Evolutionary conservation across 805 yeast species (phyloP), one percentile per base, ranked within the genome.

Genomic region (Isabelozyma rhagii): DNA sequence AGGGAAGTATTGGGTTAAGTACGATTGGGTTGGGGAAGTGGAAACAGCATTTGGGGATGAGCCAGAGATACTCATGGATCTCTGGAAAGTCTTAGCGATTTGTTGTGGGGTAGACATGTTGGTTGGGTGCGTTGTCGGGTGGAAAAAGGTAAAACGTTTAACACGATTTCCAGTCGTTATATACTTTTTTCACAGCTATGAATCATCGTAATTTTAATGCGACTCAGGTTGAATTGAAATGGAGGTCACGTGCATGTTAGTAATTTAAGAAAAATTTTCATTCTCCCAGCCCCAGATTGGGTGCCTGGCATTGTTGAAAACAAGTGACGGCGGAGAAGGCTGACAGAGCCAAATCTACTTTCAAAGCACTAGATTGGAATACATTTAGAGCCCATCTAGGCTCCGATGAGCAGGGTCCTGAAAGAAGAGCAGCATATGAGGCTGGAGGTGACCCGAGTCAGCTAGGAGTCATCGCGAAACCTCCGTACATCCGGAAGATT

Each of bases 1-100:
- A 21, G 78, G 76, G 49, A 65, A 65, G 56, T 75, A 77, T 55
- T 82, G 84, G 57, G 74, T 78, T 75, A 86, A 70, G 68, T 80
- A 87, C 14, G 92, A 84, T 59, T 82, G 84, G n/a, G 88, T 82
- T 52, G 96, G 96, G 5, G 94, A 87, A 27, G 93, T 85, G 7
- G 92, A 85, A 52, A 88, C 96, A 8, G 86, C 89, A 62, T 85
- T 82, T 21, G 62, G 60, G 48, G 86, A 80, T 13, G 87, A 80
- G 14, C 78, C 72, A 21, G 83, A 77, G 54, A 82, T 62, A 51
- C 76, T 72, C 61, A 84, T 74, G 36, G 84, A 75, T 50, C 65
- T 72, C 62, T 82, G 79, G 61, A 87, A 83, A 11, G 83, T 66
- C 49, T 78, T 68, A 52, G 82, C 81, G 58, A 87, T 86, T 64